Evolutionary conservation across 2,329 filamentous ascomycete genomes (phyloP), one percentile per base, ranked within the genome.

Genomic region (Colletotrichum sp.): DNA sequence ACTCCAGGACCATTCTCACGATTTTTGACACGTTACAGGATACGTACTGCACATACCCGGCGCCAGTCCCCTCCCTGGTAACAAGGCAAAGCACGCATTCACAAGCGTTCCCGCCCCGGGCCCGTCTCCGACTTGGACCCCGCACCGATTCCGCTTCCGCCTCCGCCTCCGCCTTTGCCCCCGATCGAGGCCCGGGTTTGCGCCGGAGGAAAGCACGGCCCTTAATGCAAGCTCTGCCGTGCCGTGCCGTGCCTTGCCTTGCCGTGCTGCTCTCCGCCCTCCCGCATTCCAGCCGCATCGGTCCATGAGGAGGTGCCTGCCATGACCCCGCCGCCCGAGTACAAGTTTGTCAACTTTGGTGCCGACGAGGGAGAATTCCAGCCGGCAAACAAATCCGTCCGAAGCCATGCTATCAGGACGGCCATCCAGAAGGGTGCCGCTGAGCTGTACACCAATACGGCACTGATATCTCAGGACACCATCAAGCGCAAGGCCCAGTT

Each of bases 361-460:
- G 52, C 52, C 16, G 58, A 60, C 7, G 58, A 70, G 8, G 73
- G 70, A 4, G 58, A 28, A 16, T 62, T 74, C 15, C 70, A 60
- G 36, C 64, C 73, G 8, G 76, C 76, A n/a, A 70, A 12, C 70
- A 77, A 69, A 30, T 66, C 72, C 5, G 62, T 64, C 13, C 66
- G 77, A 2, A 77, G 77, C 67, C 77, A 78, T 67, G 77, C 77
- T 12, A 78, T 78, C 39, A 65, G 65, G 22, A 77, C 73, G 4
- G 77, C 76, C 18, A 71, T 78, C 18, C 77, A 76, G 8, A 71
- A 30, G 27, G 68, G 61, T 30, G 25, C 62, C n/a, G 48, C 55
- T 12, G 61, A 73, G 30, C 28, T 74, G 36, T 58, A 52, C 4
- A 30, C 62, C 65, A 61, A 66, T n/a, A 75, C 52, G 32, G 72